Evolutionary conservation across 352 stramenopile species (phyloP).

Genomic region (Phytophthora megakarya): DNA sequence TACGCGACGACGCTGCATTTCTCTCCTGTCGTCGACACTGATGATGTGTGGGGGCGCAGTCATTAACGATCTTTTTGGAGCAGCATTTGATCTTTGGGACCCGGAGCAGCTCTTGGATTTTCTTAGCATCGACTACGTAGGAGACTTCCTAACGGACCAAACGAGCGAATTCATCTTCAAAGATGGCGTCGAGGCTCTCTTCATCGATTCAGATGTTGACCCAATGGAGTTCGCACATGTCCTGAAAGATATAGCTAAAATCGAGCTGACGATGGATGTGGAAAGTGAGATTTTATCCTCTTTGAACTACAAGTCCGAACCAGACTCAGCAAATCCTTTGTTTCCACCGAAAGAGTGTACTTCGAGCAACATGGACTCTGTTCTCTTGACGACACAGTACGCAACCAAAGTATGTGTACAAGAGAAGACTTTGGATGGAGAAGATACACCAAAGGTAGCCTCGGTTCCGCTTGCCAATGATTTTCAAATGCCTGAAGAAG

Average conservation of each 20-base stretch:
- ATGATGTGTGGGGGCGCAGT: constrained; percentile 13
- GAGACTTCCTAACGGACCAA: constrained; percentile 15
- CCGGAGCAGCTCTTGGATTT: constrained; percentile 6
- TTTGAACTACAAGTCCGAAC: not conserved
- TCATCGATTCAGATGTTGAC: constrained; percentile 7
- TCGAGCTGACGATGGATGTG: not conserved
- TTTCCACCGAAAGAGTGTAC: not conserved
- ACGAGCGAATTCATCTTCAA: constrained; percentile 17
- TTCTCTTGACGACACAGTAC: too few relatives aligned
- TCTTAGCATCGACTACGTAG: constrained; percentile 1
- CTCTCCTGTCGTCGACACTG: constrained; percentile 10
- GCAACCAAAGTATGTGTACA: too few relatives aligned
- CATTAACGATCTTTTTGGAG: constrained; percentile 6
- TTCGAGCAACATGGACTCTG: not conserved
- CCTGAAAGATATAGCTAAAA: constrained; percentile 4
- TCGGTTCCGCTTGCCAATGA: not conserved
- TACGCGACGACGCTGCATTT: constrained; percentile 5
- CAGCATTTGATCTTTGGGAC: constrained; percentile 2
- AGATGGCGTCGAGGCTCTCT: constrained; percentile 8
- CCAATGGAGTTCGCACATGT: constrained; percentile 17
- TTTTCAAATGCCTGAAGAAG: constrained; percentile 4
- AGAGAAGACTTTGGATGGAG: not conserved
- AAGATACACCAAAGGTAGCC: not conserved
- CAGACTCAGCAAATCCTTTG: constrained; percentile 1
- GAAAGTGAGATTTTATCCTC: not conserved